Conservation (phyloP, 495 filamentous ascomycete species). For the Cairneyella variabilis region DNA sequence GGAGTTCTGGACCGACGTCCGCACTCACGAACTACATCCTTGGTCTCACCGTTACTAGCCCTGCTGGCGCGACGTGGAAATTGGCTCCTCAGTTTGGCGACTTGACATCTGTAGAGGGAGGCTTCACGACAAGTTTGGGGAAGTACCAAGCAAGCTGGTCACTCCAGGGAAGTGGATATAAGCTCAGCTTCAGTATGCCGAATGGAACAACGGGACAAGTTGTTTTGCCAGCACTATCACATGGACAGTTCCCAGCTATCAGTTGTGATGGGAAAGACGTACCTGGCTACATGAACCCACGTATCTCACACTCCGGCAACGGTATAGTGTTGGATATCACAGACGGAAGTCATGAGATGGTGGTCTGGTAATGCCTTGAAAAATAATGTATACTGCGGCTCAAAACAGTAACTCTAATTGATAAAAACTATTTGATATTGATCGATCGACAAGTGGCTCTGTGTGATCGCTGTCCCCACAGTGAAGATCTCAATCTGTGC, state of each 20-base stretch:
- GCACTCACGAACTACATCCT: conserved; percentile 54
- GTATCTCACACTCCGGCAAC: neutral
- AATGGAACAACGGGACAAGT: conserved; percentile 27
- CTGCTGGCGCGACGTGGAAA: conserved; percentile 48
- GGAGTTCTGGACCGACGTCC: conserved; percentile 56
- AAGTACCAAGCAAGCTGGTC: conserved; percentile 40
- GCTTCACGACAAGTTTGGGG: conserved; percentile 54
- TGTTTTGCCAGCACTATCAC: conserved; percentile 17
- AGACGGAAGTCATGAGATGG: conserved; percentile 19
- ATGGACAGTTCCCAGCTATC: conserved; percentile 24
- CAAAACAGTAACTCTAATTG: neutral
- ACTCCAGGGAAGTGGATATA: conserved; percentile 17
- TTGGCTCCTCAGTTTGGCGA: conserved; percentile 57
- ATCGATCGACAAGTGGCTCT: neutral
- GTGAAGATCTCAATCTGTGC: too few species aligned
- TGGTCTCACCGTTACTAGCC: conserved; percentile 50
- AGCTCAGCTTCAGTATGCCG: conserved; percentile 25
- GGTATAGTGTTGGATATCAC: conserved; percentile 4
- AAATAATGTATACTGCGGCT: neutral
- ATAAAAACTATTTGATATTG: too few species aligned
- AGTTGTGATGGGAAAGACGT: conserved; percentile 23
- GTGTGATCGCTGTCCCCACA: neutral
- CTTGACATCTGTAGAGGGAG: conserved; percentile 49
- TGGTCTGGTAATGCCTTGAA: conserved; percentile 8
- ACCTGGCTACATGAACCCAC: neutral